phyloP scores from a whole-genome alignment of 805 yeast genomes.

The Metschnikowia colocasiae region DNA sequence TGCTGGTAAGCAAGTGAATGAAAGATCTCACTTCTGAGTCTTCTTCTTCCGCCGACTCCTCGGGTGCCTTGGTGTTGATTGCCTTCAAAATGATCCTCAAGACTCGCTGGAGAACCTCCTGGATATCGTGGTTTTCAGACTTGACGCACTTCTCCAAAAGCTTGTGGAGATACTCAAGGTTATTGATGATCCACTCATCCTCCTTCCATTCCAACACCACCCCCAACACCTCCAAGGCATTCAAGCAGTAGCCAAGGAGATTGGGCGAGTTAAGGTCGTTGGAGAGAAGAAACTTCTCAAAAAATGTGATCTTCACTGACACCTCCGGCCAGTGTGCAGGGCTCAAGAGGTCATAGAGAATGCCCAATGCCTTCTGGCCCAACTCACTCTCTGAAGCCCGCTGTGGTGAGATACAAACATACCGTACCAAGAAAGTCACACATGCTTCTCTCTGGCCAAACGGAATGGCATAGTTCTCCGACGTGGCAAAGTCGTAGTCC shows the following conservation, averaged over 20 bases:
- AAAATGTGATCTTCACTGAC: conserved; percentile 77
- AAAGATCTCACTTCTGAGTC: conserved; percentile 64
- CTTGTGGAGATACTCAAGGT: conserved; percentile 64
- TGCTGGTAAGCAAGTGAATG: conserved; percentile 55
- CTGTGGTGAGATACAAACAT: conserved; percentile 81
- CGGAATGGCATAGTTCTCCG: conserved; percentile 58
- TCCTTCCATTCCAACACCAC: conserved; percentile 78
- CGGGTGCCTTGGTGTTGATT: conserved; percentile 43
- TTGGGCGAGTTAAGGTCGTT: conserved; percentile 70
- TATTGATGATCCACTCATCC: conserved; percentile 72
- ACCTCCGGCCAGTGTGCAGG: conserved; percentile 84
- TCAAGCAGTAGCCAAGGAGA: conserved; percentile 74
- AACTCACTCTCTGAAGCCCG: conserved; percentile 79
- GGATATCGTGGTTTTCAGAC: conserved; percentile 82
- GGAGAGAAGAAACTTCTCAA: conserved; percentile 80
- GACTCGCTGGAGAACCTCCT: conserved; percentile 76
- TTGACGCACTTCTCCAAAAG: conserved; percentile 77
- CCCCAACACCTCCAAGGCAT: conserved; percentile 85
- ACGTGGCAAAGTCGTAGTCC: conserved; percentile 41
- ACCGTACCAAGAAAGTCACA: conserved; percentile 81
- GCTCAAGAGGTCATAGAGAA: conserved; percentile 67
- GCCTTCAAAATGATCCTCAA: conserved; percentile 67
- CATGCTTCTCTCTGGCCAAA: conserved; percentile 83
- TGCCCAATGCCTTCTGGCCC: conserved; percentile 77
- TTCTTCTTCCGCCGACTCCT: conserved; percentile 44